A percentile compares a stretch with the other conserved stretches of the same genome.
Evolutionary conservation across 1,284 basidiomycete species (phyloP).

Genomic region (Moniliella sp.): DNA sequence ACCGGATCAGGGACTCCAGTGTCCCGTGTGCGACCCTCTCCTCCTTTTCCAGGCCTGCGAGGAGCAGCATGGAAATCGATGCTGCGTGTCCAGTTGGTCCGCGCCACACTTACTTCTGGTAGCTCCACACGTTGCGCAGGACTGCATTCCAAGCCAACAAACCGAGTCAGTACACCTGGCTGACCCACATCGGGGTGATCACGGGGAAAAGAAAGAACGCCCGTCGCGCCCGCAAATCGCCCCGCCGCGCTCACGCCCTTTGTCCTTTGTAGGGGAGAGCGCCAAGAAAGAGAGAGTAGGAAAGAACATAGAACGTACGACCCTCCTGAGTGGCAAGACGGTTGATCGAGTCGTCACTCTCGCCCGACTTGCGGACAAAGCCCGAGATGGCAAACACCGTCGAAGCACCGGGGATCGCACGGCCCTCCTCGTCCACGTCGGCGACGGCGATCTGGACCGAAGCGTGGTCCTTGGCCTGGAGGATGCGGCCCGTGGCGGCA

Average conservation of each 20-base stretch:
- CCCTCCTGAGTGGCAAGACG: constrained; percentile 83
- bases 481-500: constrained; percentile 55
- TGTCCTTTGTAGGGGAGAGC: not conserved
- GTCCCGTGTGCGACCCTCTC: no score
- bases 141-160: not conserved
- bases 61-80: no score
- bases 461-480: constrained; percentile 95
- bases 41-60: no score
- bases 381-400: constrained; percentile 86
- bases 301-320: constrained; percentile 45
- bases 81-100: no score
- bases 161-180: not conserved
- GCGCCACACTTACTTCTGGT: no score
- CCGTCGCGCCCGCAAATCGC: constrained; percentile 1
- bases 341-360: constrained; percentile 93
- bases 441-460: constrained; percentile 86
- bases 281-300: no score
- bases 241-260: not conserved
- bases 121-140: constrained; percentile 3
- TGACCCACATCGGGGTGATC: not conserved
- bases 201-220: not conserved
- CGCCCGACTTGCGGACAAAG: constrained; percentile 77
- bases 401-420: constrained; percentile 55
- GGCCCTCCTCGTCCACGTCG: constrained; percentile 82
- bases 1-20: no score